A percentile compares a stretch with the other conserved stretches of the same genome.
Conservation (phyloP, 2,329 filamentous ascomycete genomes). For the Colletotrichum sp. region DNA sequence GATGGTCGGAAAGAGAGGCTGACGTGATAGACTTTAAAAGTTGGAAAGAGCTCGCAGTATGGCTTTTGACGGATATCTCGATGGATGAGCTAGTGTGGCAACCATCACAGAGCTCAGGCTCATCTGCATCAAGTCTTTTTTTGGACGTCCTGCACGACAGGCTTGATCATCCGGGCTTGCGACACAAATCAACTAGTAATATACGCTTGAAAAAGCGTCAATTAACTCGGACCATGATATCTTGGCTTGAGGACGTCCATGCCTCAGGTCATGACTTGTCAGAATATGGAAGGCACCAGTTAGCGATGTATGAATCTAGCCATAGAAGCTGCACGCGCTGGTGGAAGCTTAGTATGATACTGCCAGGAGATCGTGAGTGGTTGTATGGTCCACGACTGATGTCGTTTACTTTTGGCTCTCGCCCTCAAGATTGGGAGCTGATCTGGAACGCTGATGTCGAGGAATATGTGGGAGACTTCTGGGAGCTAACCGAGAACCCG, state of each 20-base stretch:
- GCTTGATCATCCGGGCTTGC: too few relatives aligned
- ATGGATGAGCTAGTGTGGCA: neutral
- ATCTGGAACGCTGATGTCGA: neutral
- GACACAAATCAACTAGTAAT: neutral
- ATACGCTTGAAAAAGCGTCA: neutral
- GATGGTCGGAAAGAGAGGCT: too few relatives aligned
- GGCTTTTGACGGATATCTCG: neutral
- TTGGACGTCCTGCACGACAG: too few relatives aligned
- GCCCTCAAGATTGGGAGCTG: neutral
- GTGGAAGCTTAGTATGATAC: neutral
- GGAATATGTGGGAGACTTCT: constrained; percentile 2
- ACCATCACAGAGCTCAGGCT: rapidly evolving
- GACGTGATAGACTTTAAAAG: neutral
- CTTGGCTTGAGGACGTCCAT: neutral
- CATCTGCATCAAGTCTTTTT: neutral
- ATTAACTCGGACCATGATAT: rapidly evolving
- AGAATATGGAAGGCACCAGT: neutral
- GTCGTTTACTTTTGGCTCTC: neutral
- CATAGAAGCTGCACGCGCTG: rapidly evolving
- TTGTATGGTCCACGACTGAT: neutral
- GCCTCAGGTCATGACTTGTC: neutral
- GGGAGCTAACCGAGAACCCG: neutral
- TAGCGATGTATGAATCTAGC: neutral
- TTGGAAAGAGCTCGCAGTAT: neutral
- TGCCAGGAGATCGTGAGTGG: rapidly evolving